Conservation (phyloP, 768 basidiomycete genomes). For the Pleurotus platypus region DNA sequence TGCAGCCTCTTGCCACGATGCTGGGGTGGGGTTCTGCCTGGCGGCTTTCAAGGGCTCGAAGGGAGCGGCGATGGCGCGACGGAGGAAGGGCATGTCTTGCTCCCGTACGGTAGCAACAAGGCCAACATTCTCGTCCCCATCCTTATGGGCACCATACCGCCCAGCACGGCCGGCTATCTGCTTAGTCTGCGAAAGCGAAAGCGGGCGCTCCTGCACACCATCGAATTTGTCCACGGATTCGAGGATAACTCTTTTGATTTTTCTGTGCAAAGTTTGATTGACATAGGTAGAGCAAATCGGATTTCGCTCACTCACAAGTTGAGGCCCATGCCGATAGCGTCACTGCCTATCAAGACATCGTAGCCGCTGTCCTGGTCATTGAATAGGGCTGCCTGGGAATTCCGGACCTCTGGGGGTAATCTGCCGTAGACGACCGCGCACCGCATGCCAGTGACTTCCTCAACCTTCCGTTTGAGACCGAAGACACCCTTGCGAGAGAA, state of each 20-base stretch:
- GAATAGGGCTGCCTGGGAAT: slow-evolving; percentile 89
- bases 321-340: slow-evolving; percentile 96
- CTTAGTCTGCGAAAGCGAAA: slow-evolving; percentile 79
- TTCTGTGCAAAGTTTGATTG: slow-evolving; percentile 44
- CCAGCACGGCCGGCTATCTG: slow-evolving; percentile 96
- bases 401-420: slow-evolving; percentile 87
- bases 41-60: slow-evolving; percentile 51
- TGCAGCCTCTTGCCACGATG: slow-evolving; percentile 16
- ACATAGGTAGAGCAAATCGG: not conserved
- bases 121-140: slow-evolving; percentile 45
- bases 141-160: slow-evolving; percentile 68
- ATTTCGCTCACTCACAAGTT: slow-evolving; percentile 69
- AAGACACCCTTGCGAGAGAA: slow-evolving; percentile 81
- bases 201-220: slow-evolving; percentile 35
- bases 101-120: slow-evolving; percentile 68
- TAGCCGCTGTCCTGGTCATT: slow-evolving; percentile 82
- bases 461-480: slow-evolving; percentile 65
- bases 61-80: slow-evolving; percentile 47
- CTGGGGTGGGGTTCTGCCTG: slow-evolving; percentile 29
- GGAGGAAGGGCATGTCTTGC: slow-evolving; percentile 60
- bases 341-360: slow-evolving; percentile 89
- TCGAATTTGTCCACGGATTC: slow-evolving; percentile 65
- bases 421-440: slow-evolving; percentile 94
- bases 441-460: slow-evolving; percentile 64
- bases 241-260: slow-evolving; percentile 88